Percentiles rank a stretch among this genome's conserved stretches.
These are phyloP conservation scores for Trichoderma sp. DNA, from an alignment of 2,329 filamentous ascomycete genomes.

Conservation along the genomic window DNA sequence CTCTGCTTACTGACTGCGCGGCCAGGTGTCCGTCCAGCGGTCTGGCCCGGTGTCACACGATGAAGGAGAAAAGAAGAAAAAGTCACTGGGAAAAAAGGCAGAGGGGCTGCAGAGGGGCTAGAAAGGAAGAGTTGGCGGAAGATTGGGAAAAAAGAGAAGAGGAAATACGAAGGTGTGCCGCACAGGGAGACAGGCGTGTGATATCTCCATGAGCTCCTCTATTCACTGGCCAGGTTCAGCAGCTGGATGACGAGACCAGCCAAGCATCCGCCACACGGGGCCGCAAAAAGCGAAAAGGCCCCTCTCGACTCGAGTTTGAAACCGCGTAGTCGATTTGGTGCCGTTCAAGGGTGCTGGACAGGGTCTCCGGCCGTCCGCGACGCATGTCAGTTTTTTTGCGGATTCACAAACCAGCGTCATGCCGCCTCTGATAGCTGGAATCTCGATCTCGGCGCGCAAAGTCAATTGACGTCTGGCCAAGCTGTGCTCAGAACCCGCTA, in stretches of 20 bases:
- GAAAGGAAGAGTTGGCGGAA: background rate
- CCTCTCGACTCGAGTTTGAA: conserved; percentile 13
- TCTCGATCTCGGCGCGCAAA: conserved; percentile 18
- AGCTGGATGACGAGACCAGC: background rate
- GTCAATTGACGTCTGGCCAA: conserved; percentile 14
- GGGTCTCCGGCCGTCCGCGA: conserved; percentile 2
- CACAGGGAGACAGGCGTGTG: conserved; percentile 8
- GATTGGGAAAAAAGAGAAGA: background rate
- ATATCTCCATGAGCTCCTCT: conserved; percentile 14
- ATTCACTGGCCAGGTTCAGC: conserved; percentile 8
- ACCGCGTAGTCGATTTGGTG: conserved; percentile 12
- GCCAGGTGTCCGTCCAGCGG: conserved; percentile 3
- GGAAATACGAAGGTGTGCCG: conserved; percentile 21
- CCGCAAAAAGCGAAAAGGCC: background rate
- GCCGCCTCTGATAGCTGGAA: conserved; percentile 3
- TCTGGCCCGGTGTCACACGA: background rate
- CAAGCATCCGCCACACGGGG: conserved; percentile 12
- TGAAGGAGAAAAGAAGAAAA: background rate
- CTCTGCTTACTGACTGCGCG: background rate
- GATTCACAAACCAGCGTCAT: conserved; percentile 11
- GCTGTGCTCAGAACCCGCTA: background rate
- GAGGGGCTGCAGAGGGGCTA: background rate
- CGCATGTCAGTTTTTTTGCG: background rate
- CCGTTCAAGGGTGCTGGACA: conserved; percentile 13
- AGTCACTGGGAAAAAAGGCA: background rate